Base-by-base conservation (phyloP, 345 rosid species). In the Hibiscus mutabilis region DNA sequence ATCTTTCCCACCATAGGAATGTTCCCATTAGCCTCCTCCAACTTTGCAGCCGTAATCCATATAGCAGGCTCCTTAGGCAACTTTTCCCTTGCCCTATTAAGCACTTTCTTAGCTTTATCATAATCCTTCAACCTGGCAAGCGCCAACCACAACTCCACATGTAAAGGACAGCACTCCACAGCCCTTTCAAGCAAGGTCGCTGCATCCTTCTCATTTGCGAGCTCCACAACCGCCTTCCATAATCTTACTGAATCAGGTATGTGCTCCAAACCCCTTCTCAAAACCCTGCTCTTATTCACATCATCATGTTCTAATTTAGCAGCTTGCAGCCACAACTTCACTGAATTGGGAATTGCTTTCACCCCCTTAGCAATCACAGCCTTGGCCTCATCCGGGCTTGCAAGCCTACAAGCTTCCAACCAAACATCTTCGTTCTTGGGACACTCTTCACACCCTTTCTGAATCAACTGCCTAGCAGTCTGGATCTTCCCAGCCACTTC, bases 121-220 rank as follows among this genome's bases (percentile, higher is more conserved):
- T 88, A 93, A 0, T 91, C 90, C 83, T 91, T 97, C 66, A 91
- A 84, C 82, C 89, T 84, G 0, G 97, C 98, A 69, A 91, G 82
- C 3, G 96, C 98, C 80, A 93, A 68, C 96, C 97, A 91, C 76
- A 93, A 78, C 64, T 93, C 98, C 42, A 93, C 84, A 51, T 91
- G 94, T 79, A 91, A 82, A 53, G 97, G 96, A 76, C 98, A 93
- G 70, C 94, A 89, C 72, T 93, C 98, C 69, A 93, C 98, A n/a
- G 92, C 97, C 73, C 97, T 84, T 67, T 88, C 91, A 66, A 89
- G 93, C 83, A 93, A 80, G 19, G 84, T 62, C 77, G 91, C 84
- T 0, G 94, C 97, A 81, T 89, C 92, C 60, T 87, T 91, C 76
- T 88, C 90, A 37, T 87, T 89, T 6, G 91, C 82, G 76, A 91